These are phyloP conservation scores for Trichosporon sp. DNA, from an alignment of 1,284 basidiomycete genomes.

Conservation along the genomic window DNA sequence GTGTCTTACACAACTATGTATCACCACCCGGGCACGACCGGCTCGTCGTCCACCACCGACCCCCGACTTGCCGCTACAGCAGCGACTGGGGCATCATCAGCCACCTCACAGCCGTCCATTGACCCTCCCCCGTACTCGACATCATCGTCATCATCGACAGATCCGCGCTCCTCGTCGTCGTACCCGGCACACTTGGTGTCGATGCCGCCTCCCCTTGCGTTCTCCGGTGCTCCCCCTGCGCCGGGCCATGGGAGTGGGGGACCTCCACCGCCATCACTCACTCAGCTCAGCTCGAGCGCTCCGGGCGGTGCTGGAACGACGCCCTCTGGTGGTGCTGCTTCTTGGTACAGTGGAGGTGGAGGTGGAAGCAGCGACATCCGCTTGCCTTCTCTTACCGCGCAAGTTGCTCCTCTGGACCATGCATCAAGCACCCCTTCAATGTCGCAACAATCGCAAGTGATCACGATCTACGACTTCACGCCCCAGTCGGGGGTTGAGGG, in stretches of 20 bases:
- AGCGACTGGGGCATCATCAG: background rate
- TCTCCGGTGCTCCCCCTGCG: background rate
- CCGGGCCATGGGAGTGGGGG: background rate
- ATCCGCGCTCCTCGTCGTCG: background rate
- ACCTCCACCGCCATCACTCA: conserved; percentile 1
- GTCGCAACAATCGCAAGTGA: conserved; percentile 1
- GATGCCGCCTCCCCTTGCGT: background rate
- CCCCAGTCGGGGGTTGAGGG: conserved; percentile 30
- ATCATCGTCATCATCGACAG: background rate
- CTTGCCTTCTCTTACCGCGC: background rate
- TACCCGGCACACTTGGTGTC: background rate
- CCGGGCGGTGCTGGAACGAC: background rate
- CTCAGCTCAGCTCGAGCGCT: background rate
- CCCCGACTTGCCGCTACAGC: background rate
- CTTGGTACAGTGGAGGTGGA: conserved; percentile 4
- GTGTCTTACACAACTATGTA: background rate
- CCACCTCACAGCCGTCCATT: background rate
- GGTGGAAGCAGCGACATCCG: background rate
- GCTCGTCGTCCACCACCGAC: background rate
- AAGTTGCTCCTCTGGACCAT: background rate
- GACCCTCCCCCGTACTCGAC: background rate
- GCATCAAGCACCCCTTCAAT: background rate
- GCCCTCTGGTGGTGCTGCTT: background rate
- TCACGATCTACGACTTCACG: conserved; percentile 25
- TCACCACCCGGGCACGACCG: background rate